phyloP scores from a whole-genome alignment of 805 yeast genomes.

The Torulaspora microellipsoides region DNA sequence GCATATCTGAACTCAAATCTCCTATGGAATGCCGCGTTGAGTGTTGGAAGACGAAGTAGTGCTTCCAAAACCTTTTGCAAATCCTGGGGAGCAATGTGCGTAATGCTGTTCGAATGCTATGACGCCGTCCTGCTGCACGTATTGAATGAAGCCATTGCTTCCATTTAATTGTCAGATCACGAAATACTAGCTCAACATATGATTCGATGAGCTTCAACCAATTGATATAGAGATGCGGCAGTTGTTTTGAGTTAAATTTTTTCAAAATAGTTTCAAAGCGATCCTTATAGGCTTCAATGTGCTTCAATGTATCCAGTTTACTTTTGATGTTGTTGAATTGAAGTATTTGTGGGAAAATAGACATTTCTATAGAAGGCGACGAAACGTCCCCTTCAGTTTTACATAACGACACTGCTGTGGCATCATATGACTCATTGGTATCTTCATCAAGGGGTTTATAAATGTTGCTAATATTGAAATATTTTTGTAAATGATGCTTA shows the following conservation, averaged over 20 bases:
- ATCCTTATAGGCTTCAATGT: constrained; percentile 8
- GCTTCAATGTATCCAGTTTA: constrained; percentile 5
- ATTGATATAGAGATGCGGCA: constrained; percentile 12
- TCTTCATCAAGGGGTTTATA: constrained; percentile 7
- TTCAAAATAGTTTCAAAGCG: constrained; percentile 12
- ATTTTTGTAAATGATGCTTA: constrained; percentile 4
- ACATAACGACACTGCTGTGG: constrained; percentile 3
- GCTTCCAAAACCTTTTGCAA: constrained; percentile 10
- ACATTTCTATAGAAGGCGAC: constrained; percentile 3
- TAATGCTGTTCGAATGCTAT: constrained; percentile 6
- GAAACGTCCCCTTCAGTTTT: constrained; percentile 1
- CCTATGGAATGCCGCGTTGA: constrained; percentile 8
- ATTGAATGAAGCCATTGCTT: constrained; percentile 17
- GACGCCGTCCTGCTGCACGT: constrained; percentile 11
- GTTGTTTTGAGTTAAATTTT: constrained; percentile 5
- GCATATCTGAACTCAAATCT: constrained; percentile 5
- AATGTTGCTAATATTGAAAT: constrained; percentile 2
- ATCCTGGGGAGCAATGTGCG: constrained; percentile 8
- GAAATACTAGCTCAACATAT: constrained; percentile 15
- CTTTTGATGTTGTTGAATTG: constrained; percentile 5
- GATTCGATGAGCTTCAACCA: constrained; percentile 17
- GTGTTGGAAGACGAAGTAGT: constrained; percentile 13
- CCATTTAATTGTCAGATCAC: constrained; percentile 17
- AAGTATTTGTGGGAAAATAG: constrained; percentile 12
- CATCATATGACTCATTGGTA: constrained; percentile 10